Evolutionary conservation across 495 filamentous ascomycete species (phyloP).

Genomic region (Daldinia childiae): DNA sequence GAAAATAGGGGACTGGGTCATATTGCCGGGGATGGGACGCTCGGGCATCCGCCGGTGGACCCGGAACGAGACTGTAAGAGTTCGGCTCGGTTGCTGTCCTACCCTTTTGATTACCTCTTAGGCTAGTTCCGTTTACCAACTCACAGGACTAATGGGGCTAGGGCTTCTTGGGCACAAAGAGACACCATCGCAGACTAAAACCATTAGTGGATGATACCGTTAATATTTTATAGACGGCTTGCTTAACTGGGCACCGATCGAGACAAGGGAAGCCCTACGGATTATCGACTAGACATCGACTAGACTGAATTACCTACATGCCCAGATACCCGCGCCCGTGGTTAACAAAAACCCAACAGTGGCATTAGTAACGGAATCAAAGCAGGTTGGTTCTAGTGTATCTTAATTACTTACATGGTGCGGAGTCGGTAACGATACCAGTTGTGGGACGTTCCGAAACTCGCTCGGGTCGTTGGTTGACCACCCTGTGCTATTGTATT

Average conservation of each 20-base stretch:
- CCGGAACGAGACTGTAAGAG: slow-evolving; percentile 3
- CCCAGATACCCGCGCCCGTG: background rate
- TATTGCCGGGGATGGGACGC: slow-evolving; percentile 10
- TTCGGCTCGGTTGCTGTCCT: slow-evolving; percentile 12
- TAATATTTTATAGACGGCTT: background rate
- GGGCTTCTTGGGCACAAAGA: slow-evolving; percentile 13
- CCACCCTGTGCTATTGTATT: slow-evolving; percentile 13
- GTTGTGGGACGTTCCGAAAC: slow-evolving; percentile 6
- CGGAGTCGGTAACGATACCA: background rate
- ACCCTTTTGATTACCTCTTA: background rate
- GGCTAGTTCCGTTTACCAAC: slow-evolving; percentile 4
- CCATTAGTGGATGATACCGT: slow-evolving; percentile 14
- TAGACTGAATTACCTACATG: background rate
- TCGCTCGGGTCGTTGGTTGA: slow-evolving; percentile 19
- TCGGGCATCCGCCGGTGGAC: slow-evolving; percentile 19
- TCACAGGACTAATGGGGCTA: slow-evolving; percentile 24
- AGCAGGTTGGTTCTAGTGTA: background rate
- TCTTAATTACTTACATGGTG: slow-evolving; percentile 5
- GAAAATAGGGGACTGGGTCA: slow-evolving; percentile 1
- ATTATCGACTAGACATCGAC: background rate
- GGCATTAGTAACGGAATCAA: background rate
- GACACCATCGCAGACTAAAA: slow-evolving; percentile 6
- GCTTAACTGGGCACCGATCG: slow-evolving; percentile 16
- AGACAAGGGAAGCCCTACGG: slow-evolving; percentile 13
- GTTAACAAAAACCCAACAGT: background rate